Evolutionary conservation across 208 protist species (phyloP), one percentile per base, ranked within the genome.

Genomic region (Acanthamoeba healyi): DNA sequence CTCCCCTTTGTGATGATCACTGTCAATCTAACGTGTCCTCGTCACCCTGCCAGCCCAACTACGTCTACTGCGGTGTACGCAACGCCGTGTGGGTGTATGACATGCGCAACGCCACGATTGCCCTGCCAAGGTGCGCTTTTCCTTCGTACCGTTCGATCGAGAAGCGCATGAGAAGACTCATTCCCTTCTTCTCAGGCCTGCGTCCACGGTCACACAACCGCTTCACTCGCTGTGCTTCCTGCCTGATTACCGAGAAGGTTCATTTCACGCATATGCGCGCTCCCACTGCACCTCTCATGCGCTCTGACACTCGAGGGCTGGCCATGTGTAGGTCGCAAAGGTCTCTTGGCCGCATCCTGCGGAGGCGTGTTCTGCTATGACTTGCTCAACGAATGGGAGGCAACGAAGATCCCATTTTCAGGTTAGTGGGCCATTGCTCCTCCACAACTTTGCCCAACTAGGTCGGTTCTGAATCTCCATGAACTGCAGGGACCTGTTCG

Each of bases 31-130:
- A 72, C 26, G 34, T 17, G 7, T 72, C 63, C 12, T 72, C 34
- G 3, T 9, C 34, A n/a, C 26, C 10, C 54, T 15, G n/a, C 2
- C 38, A 79, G 70, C 70, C 70, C 70, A 79, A 79, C 38, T 79
- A 49, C 38, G 1, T 79, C 3, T 79, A 79, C 29, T 79, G 70
- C 38, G 70, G 70, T 24, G 70, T 79, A 12, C 70, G 70, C 36
- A 79, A 79, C 10, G 32, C 70, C 7, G n/a, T 79, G 70, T 79
- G 70, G n/a, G 70, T 79, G 19, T 79, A 49, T 12, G 70, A 79
- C 70, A 38, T 79, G 22, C 70, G 70, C 34, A 79, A 79, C 17
- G 19, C 70, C 26, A 34, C 70, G 6, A 34, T 29, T 14, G 36
- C 70, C 5, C 70, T 79, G 0, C 34, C 38, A 3, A 17, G 70